phyloP scores from a whole-genome alignment of 768 basidiomycete genomes.

The Austroboletus eburneus region DNA sequence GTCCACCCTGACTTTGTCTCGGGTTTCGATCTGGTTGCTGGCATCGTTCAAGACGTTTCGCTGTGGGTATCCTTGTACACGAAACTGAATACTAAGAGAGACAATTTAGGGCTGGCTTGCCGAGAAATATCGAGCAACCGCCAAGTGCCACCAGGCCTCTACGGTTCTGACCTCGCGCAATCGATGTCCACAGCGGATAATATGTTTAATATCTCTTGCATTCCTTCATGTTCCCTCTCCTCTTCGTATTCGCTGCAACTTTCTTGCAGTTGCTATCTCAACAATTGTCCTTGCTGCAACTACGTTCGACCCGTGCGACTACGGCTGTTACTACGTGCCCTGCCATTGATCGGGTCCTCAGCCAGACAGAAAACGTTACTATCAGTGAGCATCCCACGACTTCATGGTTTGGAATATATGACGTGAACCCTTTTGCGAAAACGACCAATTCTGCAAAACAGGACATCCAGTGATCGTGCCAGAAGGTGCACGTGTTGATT shows the following conservation, averaged over 20 bases:
- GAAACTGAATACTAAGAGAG: too few relatives aligned
- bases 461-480: too few relatives aligned
- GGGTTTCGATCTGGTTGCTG: background rate
- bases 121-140: too few relatives aligned
- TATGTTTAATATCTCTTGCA: background rate
- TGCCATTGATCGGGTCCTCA: conserved; percentile 38
- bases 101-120: too few relatives aligned
- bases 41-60: too few relatives aligned
- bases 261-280: background rate
- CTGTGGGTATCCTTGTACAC: too few relatives aligned
- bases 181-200: too few relatives aligned
- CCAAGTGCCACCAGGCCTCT: too few relatives aligned
- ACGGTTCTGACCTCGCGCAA: too few relatives aligned
- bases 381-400: conserved; percentile 37
- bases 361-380: conserved; percentile 34
- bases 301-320: conserved; percentile 38
- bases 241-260: background rate
- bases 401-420: conserved; percentile 46
- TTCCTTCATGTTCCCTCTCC: conserved; percentile 2
- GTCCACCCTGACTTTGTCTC: background rate
- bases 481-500: too few relatives aligned
- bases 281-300: background rate
- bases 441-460: conserved; percentile 48
- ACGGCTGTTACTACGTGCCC: conserved; percentile 36
- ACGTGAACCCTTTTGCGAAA: conserved; percentile 52